These are phyloP conservation scores for Xylaria polymorpha DNA, from an alignment of 2,329 filamentous ascomycete genomes.

Conservation along the genomic window DNA sequence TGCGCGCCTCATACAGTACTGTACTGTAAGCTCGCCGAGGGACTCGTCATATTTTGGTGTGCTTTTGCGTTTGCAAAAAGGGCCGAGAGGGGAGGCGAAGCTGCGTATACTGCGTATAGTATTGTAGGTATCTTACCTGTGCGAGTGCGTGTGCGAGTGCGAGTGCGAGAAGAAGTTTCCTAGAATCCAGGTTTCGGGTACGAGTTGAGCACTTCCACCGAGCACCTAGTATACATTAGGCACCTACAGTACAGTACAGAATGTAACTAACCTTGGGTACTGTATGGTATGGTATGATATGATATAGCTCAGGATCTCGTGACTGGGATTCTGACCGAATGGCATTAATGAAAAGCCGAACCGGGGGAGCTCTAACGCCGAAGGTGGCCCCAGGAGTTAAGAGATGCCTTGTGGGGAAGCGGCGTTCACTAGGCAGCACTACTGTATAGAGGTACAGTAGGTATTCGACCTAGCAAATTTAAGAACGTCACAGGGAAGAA, in stretches of 20 bases:
- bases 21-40: background rate
- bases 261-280: no score
- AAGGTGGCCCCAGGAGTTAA: slow-evolving; percentile 25
- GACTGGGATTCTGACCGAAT: background rate
- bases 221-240: background rate
- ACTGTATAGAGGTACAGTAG: background rate
- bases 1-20: background rate
- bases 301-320: background rate
- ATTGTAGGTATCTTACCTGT: background rate
- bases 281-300: no score
- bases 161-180: background rate
- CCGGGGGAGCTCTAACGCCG: slow-evolving; percentile 23
- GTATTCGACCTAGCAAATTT: background rate
- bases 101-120: slow-evolving; percentile 3
- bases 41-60: slow-evolving; percentile 5
- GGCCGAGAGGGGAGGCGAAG: background rate
- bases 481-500: slow-evolving; percentile 8
- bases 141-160: no score
- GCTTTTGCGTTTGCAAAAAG: background rate
- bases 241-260: background rate
- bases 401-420: slow-evolving; percentile 19
- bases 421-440: background rate
- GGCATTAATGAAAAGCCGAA: background rate
- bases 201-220: background rate
- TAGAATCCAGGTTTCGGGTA: no score